Base-by-base conservation (phyloP, 1,139 yeast species). In the Pichia sp. region DNA sequence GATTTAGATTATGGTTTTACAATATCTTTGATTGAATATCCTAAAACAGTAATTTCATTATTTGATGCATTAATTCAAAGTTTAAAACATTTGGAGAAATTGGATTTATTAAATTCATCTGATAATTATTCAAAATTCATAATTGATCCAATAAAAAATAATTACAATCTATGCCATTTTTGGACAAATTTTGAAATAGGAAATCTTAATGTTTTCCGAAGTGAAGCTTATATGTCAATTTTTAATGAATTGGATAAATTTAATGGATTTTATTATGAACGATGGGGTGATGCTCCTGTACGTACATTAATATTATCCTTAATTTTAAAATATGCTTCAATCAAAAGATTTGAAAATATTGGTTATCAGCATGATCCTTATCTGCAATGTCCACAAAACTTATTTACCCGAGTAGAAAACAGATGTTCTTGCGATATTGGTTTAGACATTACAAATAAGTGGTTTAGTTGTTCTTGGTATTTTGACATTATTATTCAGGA, bases 271-370 rank as follows among this genome's bases (percentile, higher is more conserved):
- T 79, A 76, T 61, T 79, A 79, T 59, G 83, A 79, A 61, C 65
- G 85, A 54, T 79, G 85, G 85, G 84, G 84, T 25, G 85, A 79
- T 62, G 84, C 84, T 3, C 84, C 84, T n/a, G 67, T 79, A 30
- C 78, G 78, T 51, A 75, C 83, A 16, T 70, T 79, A 45, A 81
- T 81, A 9, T 76, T 72, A 8, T 67, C 81, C 2, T 61, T 64
- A 42, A 73, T 79, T 57, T 58, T 78, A 56, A 63, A 69, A 37
- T 69, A 66, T 52, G 72, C 71, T 28, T 66, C 70, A 49, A 65
- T 79, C 37, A 79, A 76, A 55, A 73, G 75, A 58, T 76, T 78
- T 52, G 70, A 68, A 35, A 78, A 78, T 53, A 67, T 78, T 32
- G 84, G 84, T 12, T 79, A 79, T 58, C 70, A 52, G 58, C 84